Base-by-base conservation (phyloP, 495 filamentous ascomycete species). In the Elaphomyces granulatus region DNA sequence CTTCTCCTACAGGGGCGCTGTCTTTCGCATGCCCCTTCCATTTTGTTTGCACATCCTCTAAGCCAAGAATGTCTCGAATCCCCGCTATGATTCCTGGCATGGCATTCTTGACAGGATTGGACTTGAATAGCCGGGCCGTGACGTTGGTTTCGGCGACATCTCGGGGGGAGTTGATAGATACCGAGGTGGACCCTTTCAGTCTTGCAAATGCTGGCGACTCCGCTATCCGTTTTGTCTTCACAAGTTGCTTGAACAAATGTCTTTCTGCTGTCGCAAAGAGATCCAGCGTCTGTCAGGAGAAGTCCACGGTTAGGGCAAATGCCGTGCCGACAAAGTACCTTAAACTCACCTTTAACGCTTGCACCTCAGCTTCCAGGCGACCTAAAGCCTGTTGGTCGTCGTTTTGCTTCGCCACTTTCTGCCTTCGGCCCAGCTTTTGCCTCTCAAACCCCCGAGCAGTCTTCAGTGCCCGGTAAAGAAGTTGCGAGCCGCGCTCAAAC, bases 361-460 rank as follows among this genome's bases (percentile, higher is more conserved):
- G 62, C 32, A 86, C 67, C 60, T 94, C 87, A 36, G 69, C 72
- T 45, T 78, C 70, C n/a, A 90, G 55, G 15, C 83, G 62, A 54
- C 72, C 65, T 46, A 54, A 41, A 14, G 49, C 51, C 47, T 48
- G 43, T 1, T 30, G 31, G 26, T 60, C 55, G 15, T 66, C 64
- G 12, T 69, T 59, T n/a, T 70, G 64, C 46, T 66, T 71, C 2
- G 78, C 75, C 19, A 75, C 75, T 56, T 81, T 87, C 16, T 81
- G 64, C 26, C 86, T 64, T 38, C 85, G 78, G 20, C 81, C 76
- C 33, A 87, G 68, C 42, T 93, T 94, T 60, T 94, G 87, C 46
- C 85, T 68, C 61, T 94, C 87, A 55, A 88, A 88, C 12, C 82
- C 84, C 42, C 85, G 86, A 18, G 81, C 82, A 1, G 73, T 64